A percentile compares a stretch with the other conserved stretches of the same genome.
phyloP scores from a whole-genome alignment of 257 asterid genomes.

The Ballota nigra region DNA sequence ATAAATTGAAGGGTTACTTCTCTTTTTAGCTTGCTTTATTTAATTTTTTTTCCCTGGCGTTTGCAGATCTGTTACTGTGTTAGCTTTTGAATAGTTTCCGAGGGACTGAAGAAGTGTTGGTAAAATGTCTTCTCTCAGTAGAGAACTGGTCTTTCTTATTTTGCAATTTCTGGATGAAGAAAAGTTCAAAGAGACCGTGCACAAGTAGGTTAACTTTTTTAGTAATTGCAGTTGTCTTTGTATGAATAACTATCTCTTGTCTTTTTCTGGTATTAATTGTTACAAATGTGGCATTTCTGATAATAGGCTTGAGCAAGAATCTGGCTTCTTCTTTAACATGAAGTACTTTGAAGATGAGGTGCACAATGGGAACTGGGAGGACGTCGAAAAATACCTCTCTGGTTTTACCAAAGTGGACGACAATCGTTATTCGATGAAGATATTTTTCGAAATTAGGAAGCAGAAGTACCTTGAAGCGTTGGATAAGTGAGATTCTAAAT shows the following conservation, averaged over 20 bases:
- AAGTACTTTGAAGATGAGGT: conserved; percentile 94
- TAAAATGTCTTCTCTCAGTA: conserved; percentile 84
- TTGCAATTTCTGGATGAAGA: conserved; percentile 56
- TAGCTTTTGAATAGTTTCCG: conserved; percentile 28
- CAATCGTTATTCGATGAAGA: conserved; percentile 94
- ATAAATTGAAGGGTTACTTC: conserved; percentile 41
- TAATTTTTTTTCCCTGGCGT: conserved; percentile 23
- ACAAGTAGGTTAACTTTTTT: conserved; percentile 39
- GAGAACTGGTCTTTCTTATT: conserved; percentile 54
- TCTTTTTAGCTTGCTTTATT: conserved; percentile 20
- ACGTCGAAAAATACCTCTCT: conserved; percentile 86
- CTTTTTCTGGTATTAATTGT: conserved; percentile 24
- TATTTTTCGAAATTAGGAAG: conserved; percentile 93
- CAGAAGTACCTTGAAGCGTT: conserved; percentile 97
- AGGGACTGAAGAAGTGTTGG: conserved; percentile 37
- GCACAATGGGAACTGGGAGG: conserved; percentile 95
- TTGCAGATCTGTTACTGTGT: conserved; percentile 69
- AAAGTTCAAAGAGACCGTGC: conserved; percentile 55
- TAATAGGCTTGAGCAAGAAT: conserved; percentile 96
- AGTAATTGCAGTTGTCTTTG: neutral
- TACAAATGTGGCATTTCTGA: conserved; percentile 21
- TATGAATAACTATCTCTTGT: conserved; percentile 19
- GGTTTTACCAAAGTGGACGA: conserved; percentile 96
- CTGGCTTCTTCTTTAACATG: conserved; percentile 96
- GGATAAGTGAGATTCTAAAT: conserved; percentile 59